Percentiles rank a stretch among this genome's conserved stretches.
phyloP scores from a whole-genome alignment of 495 filamentous ascomycete species.

The Lasiosphaeriaceae sp. region DNA sequence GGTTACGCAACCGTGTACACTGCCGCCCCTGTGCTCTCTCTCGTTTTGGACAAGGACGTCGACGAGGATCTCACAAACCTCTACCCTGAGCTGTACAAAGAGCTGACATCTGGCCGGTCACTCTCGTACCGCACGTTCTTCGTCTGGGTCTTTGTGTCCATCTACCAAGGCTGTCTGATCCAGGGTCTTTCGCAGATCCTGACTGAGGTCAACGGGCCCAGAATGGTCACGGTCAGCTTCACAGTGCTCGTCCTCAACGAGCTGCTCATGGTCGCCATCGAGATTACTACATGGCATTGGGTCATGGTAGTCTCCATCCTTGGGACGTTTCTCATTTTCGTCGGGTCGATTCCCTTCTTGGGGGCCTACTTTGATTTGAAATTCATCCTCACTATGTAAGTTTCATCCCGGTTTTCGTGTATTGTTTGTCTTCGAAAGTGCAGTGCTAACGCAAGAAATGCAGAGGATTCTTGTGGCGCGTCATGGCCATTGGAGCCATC shows the following conservation, averaged over 20 bases:
- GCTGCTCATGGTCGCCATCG: constrained; percentile 91
- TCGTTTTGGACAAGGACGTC: constrained; percentile 95
- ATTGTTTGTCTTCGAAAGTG: neutral
- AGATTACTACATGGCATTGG: constrained; percentile 95
- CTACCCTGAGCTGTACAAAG: constrained; percentile 97
- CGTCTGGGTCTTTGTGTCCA: constrained; percentile 89
- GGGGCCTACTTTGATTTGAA: constrained; percentile 84
- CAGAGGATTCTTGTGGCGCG: constrained; percentile 85
- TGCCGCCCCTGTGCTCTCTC: constrained; percentile 86
- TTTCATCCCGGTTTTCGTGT: constrained; percentile 8
- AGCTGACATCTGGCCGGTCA: constrained; percentile 78
- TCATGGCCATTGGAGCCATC: constrained; percentile 71
- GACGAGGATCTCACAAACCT: constrained; percentile 89
- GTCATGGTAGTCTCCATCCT: constrained; percentile 84
- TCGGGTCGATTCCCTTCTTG: constrained; percentile 81
- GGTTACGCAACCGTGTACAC: constrained; percentile 98
- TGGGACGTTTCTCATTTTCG: constrained; percentile 74
- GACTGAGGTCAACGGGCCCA: constrained; percentile 62
- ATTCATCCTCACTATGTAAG: constrained; percentile 67
- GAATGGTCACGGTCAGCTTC: constrained; percentile 87
- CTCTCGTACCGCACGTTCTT: constrained; percentile 93
- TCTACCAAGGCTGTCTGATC: constrained; percentile 94
- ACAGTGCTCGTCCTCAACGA: constrained; percentile 93
- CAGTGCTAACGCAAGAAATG: constrained; percentile 8
- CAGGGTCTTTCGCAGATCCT: constrained; percentile 89